These are phyloP conservation scores for Euphorbia peplus DNA, from an alignment of 345 rosid species.

Conservation along the genomic window DNA sequence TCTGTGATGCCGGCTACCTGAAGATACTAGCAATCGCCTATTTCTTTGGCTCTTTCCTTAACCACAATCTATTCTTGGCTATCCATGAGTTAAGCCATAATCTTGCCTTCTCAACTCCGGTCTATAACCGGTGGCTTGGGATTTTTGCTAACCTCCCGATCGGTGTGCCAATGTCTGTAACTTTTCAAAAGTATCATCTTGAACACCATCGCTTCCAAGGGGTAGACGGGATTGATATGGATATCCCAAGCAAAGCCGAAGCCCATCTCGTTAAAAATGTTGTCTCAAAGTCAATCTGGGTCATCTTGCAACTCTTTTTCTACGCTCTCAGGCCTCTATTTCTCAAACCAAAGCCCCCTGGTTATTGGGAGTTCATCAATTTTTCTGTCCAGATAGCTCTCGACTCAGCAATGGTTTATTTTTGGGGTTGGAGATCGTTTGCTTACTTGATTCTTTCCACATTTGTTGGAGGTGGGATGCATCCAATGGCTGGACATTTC, in stretches of 20 bases:
- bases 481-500: slow-evolving; percentile 90
- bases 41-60: slow-evolving; percentile 83
- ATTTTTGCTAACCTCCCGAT: slow-evolving; percentile 85
- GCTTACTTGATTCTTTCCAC: slow-evolving; percentile 77
- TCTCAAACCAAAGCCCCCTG: slow-evolving; percentile 84
- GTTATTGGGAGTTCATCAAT: slow-evolving; percentile 74
- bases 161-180: slow-evolving; percentile 85
- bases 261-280: slow-evolving; percentile 55
- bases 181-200: slow-evolving; percentile 89
- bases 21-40: slow-evolving; percentile 62
- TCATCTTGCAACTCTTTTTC: slow-evolving; percentile 77
- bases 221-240: slow-evolving; percentile 81
- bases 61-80: slow-evolving; percentile 88
- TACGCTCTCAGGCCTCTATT: slow-evolving; percentile 77
- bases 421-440: slow-evolving; percentile 71
- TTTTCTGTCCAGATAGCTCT: slow-evolving; percentile 50
- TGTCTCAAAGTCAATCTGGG: slow-evolving; percentile 67
- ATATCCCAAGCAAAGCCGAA: slow-evolving; percentile 65
- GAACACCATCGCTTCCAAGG: slow-evolving; percentile 93
- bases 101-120: slow-evolving; percentile 77
- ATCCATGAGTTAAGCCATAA: slow-evolving; percentile 93
- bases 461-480: slow-evolving; percentile 89
- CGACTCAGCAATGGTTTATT: slow-evolving; percentile 46
- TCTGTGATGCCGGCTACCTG: slow-evolving; percentile 59
- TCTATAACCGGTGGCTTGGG: slow-evolving; percentile 80